A percentile compares a stretch with the other conserved stretches of the same genome.
These are phyloP conservation scores for Spatholobus suberectus DNA, from an alignment of 306 rosid species.

Conservation along the genomic window DNA sequence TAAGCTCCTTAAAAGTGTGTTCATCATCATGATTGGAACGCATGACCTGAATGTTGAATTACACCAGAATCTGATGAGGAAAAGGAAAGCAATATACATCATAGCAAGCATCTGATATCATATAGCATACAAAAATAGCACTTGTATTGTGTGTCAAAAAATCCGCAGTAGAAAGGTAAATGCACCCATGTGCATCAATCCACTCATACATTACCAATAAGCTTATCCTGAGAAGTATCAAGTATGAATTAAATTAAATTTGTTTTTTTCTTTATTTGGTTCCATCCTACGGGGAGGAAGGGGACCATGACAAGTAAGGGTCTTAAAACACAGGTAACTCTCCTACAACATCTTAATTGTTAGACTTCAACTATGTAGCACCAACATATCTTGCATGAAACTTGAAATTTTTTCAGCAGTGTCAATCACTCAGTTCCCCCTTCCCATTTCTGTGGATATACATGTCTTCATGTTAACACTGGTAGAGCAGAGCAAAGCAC, in stretches of 20 bases:
- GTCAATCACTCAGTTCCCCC: neutral
- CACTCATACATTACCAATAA: conserved; percentile 1
- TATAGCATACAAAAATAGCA: neutral
- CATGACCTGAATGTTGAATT: conserved; percentile 63
- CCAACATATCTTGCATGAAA: neutral
- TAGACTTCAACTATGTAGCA: neutral
- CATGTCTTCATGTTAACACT: neutral
- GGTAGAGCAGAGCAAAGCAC: neutral
- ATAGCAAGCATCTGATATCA: neutral
- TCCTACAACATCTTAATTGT: conserved; percentile 1
- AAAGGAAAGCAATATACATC: neutral
- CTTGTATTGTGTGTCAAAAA: conserved; percentile 14
- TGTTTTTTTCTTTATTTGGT: conserved; percentile 2
- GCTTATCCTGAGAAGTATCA: neutral
- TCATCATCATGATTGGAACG: conserved; percentile 76
- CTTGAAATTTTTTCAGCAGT: neutral
- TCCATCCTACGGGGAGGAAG: neutral
- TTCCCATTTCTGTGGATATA: neutral
- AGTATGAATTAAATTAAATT: neutral
- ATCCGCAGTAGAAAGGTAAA: neutral
- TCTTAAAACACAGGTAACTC: neutral
- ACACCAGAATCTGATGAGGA: conserved; percentile 30
- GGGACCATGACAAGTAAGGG: neutral
- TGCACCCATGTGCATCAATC: neutral
- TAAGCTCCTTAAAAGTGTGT: conserved; percentile 67